Base-by-base conservation (phyloP, 169 alveolate genomes). In the Theileria annulata region DNA sequence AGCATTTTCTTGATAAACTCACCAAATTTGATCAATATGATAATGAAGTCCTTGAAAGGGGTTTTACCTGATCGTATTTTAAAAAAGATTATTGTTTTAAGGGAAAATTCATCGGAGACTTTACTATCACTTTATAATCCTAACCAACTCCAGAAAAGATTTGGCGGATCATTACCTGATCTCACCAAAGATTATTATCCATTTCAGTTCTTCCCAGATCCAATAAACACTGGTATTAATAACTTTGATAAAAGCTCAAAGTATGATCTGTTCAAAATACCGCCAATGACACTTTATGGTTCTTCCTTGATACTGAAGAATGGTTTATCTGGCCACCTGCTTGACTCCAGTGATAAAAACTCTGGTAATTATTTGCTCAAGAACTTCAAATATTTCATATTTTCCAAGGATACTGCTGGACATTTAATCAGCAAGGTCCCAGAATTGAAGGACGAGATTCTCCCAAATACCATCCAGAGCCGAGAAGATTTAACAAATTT, bases 1-100 rank as follows among this genome's bases (percentile, higher is more conserved):
- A 74, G 77, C 27, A 76, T 86, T 77, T 86, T 73, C 51, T 70
- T 86, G 42, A 71, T 86, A n/a, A 77, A 86, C 54, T 79, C 92
- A 4, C 92, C 92, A 15, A 86, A 80, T 31, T 23, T 86, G 23
- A 75, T 86, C 28, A 86, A 80, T 48, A 68, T 86, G 19, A 69
- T 86, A 75, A 82, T 86, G 21, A 79, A 64, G 60, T 69, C 92
- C 25, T 69, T 86, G 56, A 71, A 67, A 70, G 71, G 51, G 48
- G 77, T 86, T 28, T 83, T 86, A 54, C 92, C 92, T 1, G 67
- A 77, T 42, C 71, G 84, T 19, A 77, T 75, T 70, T 80, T 80
- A 3, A 70, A 86, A 42, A 86, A 86, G 69, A 77, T 86, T 60
- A 71, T 80, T 54, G 77, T 86, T 27, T 64, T 86, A 63, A 84